These are phyloP conservation scores for Chlamydomonas urium DNA, from an alignment of 139 green algal species.

Conservation along the genomic window DNA sequence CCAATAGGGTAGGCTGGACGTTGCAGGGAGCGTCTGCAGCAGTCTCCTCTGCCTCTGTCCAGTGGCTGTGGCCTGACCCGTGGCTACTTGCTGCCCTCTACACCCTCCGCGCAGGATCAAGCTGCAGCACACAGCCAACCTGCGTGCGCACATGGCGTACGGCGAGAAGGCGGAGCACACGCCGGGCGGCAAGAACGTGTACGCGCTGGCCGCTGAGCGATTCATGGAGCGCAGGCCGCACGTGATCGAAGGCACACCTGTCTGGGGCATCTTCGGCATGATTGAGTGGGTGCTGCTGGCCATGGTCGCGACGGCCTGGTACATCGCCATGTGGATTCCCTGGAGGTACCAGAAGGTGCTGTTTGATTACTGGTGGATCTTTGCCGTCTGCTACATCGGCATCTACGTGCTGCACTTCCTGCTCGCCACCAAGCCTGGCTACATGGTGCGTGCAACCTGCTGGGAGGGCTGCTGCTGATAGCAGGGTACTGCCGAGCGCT, in stretches of 20 bases:
- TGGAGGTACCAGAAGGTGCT: not conserved
- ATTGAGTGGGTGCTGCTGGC: slow-evolving; percentile 36
- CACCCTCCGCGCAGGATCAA: too few species aligned
- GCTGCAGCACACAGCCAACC: not conserved
- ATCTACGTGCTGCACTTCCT: slow-evolving; percentile 28
- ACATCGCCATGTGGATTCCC: not conserved
- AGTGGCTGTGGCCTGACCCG: too few species aligned
- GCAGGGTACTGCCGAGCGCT: too few species aligned
- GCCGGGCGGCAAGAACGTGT: not conserved
- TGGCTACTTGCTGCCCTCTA: too few species aligned
- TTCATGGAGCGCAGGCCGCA: slow-evolving; percentile 12
- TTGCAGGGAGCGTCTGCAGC: too few species aligned
- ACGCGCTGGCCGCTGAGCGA: slow-evolving; percentile 9
- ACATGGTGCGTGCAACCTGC: too few species aligned
- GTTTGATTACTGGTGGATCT: slow-evolving; percentile 21
- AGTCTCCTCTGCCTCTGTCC: too few species aligned
- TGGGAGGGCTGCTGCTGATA: too few species aligned
- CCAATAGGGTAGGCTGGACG: too few species aligned
- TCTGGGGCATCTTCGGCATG: slow-evolving; percentile 30
- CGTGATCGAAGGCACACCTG: slow-evolving; percentile 27
- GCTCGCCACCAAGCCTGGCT: slow-evolving; percentile 28
- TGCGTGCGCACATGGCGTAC: not conserved
- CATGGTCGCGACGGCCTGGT: slow-evolving; percentile 17
- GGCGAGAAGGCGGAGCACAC: not conserved
- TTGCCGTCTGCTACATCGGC: slow-evolving; percentile 14